These are phyloP conservation scores for Kodamaea suecica DNA, from an alignment of 1,139 yeast species.

Conservation along the genomic window DNA sequence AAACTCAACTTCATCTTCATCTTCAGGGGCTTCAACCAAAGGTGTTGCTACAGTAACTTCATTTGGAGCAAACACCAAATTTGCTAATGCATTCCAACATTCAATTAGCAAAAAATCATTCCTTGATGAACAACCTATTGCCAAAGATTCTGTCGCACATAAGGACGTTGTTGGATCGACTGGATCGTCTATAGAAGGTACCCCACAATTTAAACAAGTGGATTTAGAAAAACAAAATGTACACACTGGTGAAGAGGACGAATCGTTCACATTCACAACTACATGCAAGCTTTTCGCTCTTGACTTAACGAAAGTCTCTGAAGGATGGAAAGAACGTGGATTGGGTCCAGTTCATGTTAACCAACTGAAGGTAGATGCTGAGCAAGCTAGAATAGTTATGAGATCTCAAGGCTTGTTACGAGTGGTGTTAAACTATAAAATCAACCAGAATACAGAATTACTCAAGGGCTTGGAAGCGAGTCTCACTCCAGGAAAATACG, in stretches of 20 bases:
- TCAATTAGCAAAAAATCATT: constrained; percentile 53
- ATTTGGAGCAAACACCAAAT: constrained; percentile 49
- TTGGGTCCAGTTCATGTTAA: constrained; percentile 84
- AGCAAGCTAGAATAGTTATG: constrained; percentile 67
- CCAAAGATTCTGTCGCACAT: constrained; percentile 1
- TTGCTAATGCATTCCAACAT: constrained; percentile 55
- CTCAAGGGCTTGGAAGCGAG: constrained; percentile 85
- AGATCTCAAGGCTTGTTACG: constrained; percentile 84
- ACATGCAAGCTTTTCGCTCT: constrained; percentile 80
- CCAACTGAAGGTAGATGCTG: constrained; percentile 36
- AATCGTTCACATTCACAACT: constrained; percentile 62
- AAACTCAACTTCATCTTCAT: constrained; percentile 6
- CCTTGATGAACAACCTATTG: constrained; percentile 35
- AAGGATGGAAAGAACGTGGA: constrained; percentile 97
- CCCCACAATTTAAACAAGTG: constrained; percentile 47
- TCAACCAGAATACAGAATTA: constrained; percentile 55
- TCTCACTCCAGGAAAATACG: constrained; percentile 70
- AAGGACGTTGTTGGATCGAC: neutral
- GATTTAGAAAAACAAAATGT: constrained; percentile 51
- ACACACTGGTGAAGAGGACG: constrained; percentile 90
- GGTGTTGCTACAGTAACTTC: constrained; percentile 3
- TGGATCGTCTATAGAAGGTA: constrained; percentile 7
- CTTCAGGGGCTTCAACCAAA: constrained; percentile 8
- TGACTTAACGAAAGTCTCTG: constrained; percentile 56
- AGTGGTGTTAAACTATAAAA: constrained; percentile 74